phyloP scores from a whole-genome alignment of 352 stramenopile species.

The Phytophthora europaea region DNA sequence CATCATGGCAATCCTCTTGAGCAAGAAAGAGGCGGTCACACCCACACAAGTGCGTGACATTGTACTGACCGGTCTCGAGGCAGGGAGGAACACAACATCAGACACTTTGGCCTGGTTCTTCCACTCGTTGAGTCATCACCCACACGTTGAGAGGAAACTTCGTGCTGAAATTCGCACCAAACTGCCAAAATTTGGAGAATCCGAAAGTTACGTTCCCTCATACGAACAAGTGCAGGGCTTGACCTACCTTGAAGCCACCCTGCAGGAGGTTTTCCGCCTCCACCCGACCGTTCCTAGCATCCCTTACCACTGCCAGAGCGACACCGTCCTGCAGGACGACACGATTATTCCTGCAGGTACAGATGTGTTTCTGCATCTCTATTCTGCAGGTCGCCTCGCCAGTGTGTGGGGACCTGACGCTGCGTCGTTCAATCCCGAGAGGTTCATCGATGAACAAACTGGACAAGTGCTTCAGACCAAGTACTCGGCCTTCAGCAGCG shows the following conservation, averaged over 20 bases:
- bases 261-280: conserved; percentile 30
- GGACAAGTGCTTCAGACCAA: conserved; percentile 7
- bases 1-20: conserved; percentile 21
- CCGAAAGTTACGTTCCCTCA: conserved; percentile 6
- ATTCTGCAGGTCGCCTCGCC: conserved; percentile 43
- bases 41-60: conserved; percentile 55
- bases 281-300: conserved; percentile 46
- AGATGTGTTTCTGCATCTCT: conserved; percentile 38
- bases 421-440: conserved; percentile 45
- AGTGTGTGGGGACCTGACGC: conserved; percentile 53
- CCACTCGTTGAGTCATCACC: conserved; percentile 53
- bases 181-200: conserved; percentile 18
- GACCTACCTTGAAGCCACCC: conserved; percentile 32
- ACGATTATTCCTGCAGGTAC: conserved; percentile 43
- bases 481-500: conserved; percentile 21
- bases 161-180: conserved; percentile 36
- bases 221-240: conserved; percentile 20
- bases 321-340: conserved; percentile 54
- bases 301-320: conserved; percentile 37
- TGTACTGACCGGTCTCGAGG: conserved; percentile 61
- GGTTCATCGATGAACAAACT: conserved; percentile 40
- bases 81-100: conserved; percentile 66
- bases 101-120: conserved; percentile 61
- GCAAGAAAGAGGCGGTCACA: conserved; percentile 2
- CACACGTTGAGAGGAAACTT: conserved; percentile 41